Percentiles rank a stretch among this genome's conserved stretches.
Evolutionary conservation across 75 land plant species (phyloP).

Genomic region (Pinus albicaulis): DNA sequence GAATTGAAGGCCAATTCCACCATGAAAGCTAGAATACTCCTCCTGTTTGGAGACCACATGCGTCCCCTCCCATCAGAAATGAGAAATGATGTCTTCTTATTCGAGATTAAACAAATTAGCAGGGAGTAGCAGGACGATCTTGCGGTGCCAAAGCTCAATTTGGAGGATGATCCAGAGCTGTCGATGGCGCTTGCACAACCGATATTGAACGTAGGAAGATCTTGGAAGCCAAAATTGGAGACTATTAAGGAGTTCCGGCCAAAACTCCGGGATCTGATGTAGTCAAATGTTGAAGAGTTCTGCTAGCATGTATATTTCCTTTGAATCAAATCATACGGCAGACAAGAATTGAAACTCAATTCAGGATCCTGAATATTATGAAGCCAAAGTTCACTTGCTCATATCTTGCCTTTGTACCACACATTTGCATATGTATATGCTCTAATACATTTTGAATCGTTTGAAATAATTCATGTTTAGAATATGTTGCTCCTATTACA

Average conservation of each 20-base stretch:
- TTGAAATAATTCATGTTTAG: too few species aligned
- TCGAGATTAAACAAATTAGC: neutral
- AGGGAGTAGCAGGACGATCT: neutral
- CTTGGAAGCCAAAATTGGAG: slow-evolving; percentile 63
- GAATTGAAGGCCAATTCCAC: slow-evolving; percentile 33
- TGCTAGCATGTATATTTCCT: neutral
- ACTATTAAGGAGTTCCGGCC: slow-evolving; percentile 50
- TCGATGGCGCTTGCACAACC: slow-evolving; percentile 13
- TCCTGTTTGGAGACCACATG: slow-evolving; percentile 11
- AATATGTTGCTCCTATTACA: too few species aligned
- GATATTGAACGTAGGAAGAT: slow-evolving; percentile 37
- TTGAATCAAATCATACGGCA: too few species aligned
- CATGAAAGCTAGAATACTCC: neutral
- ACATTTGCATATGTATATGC: too few species aligned
- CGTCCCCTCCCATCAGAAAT: slow-evolving; percentile 13
- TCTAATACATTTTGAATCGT: too few species aligned
- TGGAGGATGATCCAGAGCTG: slow-evolving; percentile 27
- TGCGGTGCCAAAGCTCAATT: slow-evolving; percentile 19
- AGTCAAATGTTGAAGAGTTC: neutral
- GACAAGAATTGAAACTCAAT: too few species aligned
- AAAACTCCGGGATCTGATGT: neutral
- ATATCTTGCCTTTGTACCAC: too few species aligned
- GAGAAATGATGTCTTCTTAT: neutral
- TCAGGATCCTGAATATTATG: too few species aligned
- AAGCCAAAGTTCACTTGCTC: too few species aligned